Conservation (phyloP, 768 basidiomycete genomes). For the Termitomyces sp. region DNA sequence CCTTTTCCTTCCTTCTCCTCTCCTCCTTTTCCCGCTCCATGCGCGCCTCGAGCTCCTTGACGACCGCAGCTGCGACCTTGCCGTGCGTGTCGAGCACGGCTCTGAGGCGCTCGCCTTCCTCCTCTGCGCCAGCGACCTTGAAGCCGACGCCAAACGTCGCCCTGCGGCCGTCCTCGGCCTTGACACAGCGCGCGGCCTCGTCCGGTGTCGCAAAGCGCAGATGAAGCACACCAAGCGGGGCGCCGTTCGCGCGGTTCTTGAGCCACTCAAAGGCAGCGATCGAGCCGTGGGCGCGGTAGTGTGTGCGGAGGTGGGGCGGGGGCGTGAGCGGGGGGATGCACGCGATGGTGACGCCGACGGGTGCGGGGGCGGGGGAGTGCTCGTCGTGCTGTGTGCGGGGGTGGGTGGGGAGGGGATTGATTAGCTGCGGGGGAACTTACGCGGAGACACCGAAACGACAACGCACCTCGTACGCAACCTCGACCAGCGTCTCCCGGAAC, state of each 20-base stretch:
- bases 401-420: background rate
- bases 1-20: slow-evolving; percentile 28
- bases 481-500: slow-evolving; percentile 30
- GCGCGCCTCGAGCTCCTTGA: slow-evolving; percentile 59
- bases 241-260: slow-evolving; percentile 75
- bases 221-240: slow-evolving; percentile 74
- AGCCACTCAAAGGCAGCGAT: slow-evolving; percentile 69
- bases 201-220: slow-evolving; percentile 61
- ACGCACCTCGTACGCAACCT: slow-evolving; percentile 50
- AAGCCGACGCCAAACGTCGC: slow-evolving; percentile 30
- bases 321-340: slow-evolving; percentile 70
- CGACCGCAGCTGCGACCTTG: slow-evolving; percentile 51
- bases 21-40: slow-evolving; percentile 43
- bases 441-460: background rate
- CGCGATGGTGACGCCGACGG: slow-evolving; percentile 66
- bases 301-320: slow-evolving; percentile 53
- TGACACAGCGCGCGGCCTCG: slow-evolving; percentile 63
- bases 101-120: slow-evolving; percentile 55
- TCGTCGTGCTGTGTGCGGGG: slow-evolving; percentile 55
- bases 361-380: slow-evolving; percentile 67
- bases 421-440: background rate
- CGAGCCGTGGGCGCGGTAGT: slow-evolving; percentile 58
- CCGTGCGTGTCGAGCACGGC: slow-evolving; percentile 82
- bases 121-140: slow-evolving; percentile 24
- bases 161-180: slow-evolving; percentile 59